Evolutionary conservation across 441 rosid genomes (phyloP).

Genomic region (Viola pubescens): DNA sequence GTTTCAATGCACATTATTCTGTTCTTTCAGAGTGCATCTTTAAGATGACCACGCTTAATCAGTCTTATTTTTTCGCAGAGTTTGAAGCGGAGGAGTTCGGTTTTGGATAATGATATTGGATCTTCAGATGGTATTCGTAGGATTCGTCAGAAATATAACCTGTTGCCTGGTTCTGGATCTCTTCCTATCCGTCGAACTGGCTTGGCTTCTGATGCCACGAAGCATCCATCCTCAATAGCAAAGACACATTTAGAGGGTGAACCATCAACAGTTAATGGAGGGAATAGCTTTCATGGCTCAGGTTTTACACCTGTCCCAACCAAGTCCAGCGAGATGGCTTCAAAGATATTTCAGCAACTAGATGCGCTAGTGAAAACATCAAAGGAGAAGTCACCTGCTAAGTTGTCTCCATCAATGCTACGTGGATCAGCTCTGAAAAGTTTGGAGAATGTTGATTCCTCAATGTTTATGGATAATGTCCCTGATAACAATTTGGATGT

Average conservation of each 20-base stretch:
- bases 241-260: constrained; percentile 22
- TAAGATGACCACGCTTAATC: background rate
- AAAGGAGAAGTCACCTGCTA: constrained; percentile 64
- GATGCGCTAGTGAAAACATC: constrained; percentile 48
- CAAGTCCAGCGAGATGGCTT: constrained; percentile 71
- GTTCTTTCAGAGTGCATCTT: background rate
- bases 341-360: constrained; percentile 69
- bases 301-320: constrained; percentile 52
- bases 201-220: constrained; percentile 22
- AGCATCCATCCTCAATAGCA: constrained; percentile 23
- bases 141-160: constrained; percentile 77
- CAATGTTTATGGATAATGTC: constrained; percentile 40
- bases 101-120: constrained; percentile 70
- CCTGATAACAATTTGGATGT: constrained; percentile 30
- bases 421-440: constrained; percentile 76
- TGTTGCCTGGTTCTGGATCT: constrained; percentile 38
- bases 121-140: constrained; percentile 82
- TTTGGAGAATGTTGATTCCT: constrained; percentile 55
- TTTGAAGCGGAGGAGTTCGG: constrained; percentile 70
- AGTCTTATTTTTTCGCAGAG: constrained; percentile 38
- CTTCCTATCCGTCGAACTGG: constrained; percentile 21
- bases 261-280: constrained; percentile 31
- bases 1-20: no score
- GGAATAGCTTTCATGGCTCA: constrained; percentile 30
- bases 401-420: constrained; percentile 72